phyloP scores from a whole-genome alignment of 768 basidiomycete species.

The Leccinum subtestaceum region DNA sequence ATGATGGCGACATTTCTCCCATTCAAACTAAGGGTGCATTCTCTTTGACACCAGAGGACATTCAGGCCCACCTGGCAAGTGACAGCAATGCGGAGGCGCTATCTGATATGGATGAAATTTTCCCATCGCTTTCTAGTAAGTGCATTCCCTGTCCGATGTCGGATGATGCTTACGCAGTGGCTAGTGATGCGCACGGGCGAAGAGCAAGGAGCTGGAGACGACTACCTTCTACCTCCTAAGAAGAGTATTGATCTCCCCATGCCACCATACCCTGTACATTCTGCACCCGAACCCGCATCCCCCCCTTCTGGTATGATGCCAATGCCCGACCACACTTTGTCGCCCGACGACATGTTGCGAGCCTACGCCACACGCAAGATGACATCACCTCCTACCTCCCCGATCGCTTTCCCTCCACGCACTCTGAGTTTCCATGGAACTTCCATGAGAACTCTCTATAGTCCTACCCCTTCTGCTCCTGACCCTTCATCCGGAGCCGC shows the following conservation, averaged over 20 bases:
- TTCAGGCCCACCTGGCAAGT: conserved; percentile 49
- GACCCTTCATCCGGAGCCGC: conserved; percentile 5
- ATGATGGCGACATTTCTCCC: conserved; percentile 39
- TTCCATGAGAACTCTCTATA: conserved; percentile 31
- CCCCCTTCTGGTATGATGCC: conserved; percentile 39
- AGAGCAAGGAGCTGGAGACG: conserved; percentile 29
- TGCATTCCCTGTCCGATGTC: conserved; percentile 3
- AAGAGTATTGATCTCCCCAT: conserved; percentile 27
- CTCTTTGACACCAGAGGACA: conserved; percentile 57
- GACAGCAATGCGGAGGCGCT: conserved; percentile 30
- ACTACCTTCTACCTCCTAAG: conserved; percentile 44
- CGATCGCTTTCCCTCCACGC: conserved; percentile 31
- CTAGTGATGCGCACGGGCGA: conserved; percentile 73
- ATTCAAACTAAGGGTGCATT: conserved; percentile 42
- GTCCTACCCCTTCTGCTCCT: conserved; percentile 15
- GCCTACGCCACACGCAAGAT: conserved; percentile 58
- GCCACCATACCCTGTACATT: conserved; percentile 34
- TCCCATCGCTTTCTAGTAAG: conserved; percentile 69
- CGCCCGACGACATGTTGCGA: conserved; percentile 75
- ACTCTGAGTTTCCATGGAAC: conserved; percentile 23
- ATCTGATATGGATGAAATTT: conserved; percentile 52
- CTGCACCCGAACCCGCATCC: conserved; percentile 31
- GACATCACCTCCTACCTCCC: conserved; percentile 32
- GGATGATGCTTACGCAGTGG: conserved; percentile 7
- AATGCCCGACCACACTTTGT: conserved; percentile 43